Conservation (phyloP, 805 yeast species). For the Lipomyces sp. region DNA sequence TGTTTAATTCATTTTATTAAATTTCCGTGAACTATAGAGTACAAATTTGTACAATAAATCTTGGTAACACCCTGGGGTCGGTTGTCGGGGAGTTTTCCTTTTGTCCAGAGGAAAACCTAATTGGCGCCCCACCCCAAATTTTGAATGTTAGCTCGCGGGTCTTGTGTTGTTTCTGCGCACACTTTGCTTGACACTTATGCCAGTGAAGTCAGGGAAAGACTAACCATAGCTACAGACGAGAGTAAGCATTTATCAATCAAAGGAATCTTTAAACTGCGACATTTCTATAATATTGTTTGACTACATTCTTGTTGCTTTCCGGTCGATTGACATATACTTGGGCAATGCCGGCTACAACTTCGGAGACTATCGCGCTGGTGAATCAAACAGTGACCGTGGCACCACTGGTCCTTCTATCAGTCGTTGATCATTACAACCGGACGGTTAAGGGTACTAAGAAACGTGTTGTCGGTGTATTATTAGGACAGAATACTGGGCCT, state of each 20-base stretch:
- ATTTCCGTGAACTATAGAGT: too few relatives aligned
- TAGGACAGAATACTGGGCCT: slow-evolving; percentile 71
- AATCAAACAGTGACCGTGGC: slow-evolving; percentile 76
- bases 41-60: too few relatives aligned
- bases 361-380: slow-evolving; percentile 33
- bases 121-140: too few relatives aligned
- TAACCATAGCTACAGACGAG: background rate
- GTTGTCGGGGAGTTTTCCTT: too few relatives aligned
- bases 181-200: background rate
- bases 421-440: slow-evolving; percentile 93
- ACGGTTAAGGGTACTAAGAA: slow-evolving; percentile 73
- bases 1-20: too few relatives aligned
- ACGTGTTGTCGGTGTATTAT: slow-evolving; percentile 90
- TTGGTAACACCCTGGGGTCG: too few relatives aligned
- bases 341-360: slow-evolving; percentile 36
- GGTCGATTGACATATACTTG: background rate
- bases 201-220: background rate
- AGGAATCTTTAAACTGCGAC: background rate
- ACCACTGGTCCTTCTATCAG: slow-evolving; percentile 90
- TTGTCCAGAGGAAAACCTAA: too few relatives aligned
- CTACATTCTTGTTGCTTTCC: background rate
- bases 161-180: background rate
- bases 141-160: background rate
- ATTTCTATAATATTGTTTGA: background rate
- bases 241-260: background rate